Evolutionary conservation across 2,329 filamentous ascomycete species (phyloP), one percentile per base, ranked within the genome.

Genomic region (Monosporascus ibericus): DNA sequence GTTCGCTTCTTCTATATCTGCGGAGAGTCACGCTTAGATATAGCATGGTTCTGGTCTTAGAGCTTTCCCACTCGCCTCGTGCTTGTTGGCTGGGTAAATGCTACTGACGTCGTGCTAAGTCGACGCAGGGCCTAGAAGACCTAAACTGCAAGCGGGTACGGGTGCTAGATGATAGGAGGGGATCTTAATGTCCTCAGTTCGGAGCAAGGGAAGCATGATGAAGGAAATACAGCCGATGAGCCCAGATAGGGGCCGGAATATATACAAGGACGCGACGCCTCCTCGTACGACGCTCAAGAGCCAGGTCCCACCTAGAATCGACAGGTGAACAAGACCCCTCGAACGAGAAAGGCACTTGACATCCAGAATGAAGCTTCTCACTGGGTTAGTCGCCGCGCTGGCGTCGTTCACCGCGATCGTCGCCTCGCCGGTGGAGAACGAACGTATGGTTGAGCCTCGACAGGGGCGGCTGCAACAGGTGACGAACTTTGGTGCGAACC

Each of bases 401-500:
- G 42, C 42, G 15, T 46, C 42, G 24, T 22, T 46, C 11, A 24
- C 8, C 17, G 14, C 42, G 6, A 6, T 46, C 24, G 25, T 8
- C 20, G 42, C 42, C 42, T 46, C n/a, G 39, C 18, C 39, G 22
- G 39, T 42, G 17, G 39, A 42, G 18, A 20, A 42, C 22, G 39
- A 42, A 42, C n/a, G 2, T 24, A 17, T 27, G 42, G 14, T 46
- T 24, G n/a, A 27, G 24, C 42, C 14, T 17, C 42, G 42, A 17
- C 42, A 46, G 22, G 42, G 11, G 14, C 22, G 24, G 9, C 53
- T 64, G 11, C 52, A 59, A 52, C 60, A 61, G 49, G 64, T 68
- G 20, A 64, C 60, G 14, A 52, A 56, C 51, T 62, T 69, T 22
- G 60, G 60, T 7, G 57, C 61, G 30, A 73, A 71, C 44, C 71